These are phyloP conservation scores for Mycena kentingensis DNA, from an alignment of 768 basidiomycete species.

Conservation along the genomic window DNA sequence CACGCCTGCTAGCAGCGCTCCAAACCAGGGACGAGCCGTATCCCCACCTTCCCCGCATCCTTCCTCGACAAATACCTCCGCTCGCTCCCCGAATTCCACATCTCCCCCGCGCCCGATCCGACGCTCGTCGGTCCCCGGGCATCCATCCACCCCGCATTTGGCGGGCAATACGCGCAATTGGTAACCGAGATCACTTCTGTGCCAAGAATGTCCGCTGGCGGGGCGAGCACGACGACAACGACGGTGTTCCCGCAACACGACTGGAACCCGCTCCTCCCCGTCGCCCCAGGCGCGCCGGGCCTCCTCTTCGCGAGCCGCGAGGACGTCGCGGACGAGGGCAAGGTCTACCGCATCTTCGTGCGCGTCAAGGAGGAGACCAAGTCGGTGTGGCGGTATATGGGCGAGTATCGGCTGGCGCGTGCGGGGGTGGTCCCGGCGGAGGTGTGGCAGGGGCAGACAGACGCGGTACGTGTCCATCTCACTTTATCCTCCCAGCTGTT, in stretches of 20 bases:
- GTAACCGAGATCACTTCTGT: too few species aligned
- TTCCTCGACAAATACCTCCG: too few species aligned
- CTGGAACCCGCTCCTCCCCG: conserved; percentile 32
- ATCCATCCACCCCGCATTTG: too few species aligned
- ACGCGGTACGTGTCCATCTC: neutral
- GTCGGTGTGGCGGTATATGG: conserved; percentile 30
- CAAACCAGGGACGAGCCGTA: too few species aligned
- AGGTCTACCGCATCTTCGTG: conserved; percentile 22
- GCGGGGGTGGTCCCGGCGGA: conserved; percentile 25
- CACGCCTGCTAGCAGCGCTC: too few species aligned
- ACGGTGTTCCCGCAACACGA: conserved; percentile 28
- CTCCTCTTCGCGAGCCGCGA: conserved; percentile 32
- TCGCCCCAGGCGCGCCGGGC: conserved; percentile 28
- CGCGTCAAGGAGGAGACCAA: neutral
- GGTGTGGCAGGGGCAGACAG: conserved; percentile 20
- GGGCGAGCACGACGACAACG: too few species aligned
- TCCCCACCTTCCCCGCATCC: too few species aligned
- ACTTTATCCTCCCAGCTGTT: neutral
- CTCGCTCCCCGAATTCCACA: too few species aligned
- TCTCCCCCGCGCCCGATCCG: too few species aligned
- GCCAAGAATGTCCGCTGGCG: too few species aligned
- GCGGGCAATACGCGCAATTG: too few species aligned
- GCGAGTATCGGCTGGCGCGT: conserved; percentile 25
- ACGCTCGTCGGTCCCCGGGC: too few species aligned
- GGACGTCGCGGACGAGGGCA: conserved; percentile 30